Conservation (phyloP, 805 yeast species). For the Candida tammaniensis region DNA sequence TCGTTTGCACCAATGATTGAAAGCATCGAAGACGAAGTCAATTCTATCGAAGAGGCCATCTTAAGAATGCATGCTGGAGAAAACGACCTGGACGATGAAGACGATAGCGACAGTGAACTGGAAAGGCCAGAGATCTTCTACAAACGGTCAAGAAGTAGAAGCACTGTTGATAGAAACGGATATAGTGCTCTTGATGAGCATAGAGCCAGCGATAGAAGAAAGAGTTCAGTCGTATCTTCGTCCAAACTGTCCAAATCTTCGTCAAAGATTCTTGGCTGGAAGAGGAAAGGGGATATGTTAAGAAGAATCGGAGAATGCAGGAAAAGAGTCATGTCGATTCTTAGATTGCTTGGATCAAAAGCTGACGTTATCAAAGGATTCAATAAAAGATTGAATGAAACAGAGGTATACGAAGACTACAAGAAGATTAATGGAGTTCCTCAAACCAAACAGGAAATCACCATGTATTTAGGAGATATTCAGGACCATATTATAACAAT, state of each 20-base stretch:
- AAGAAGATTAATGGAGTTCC: constrained; percentile 32
- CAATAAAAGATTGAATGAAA: constrained; percentile 71
- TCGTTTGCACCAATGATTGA: constrained; percentile 97
- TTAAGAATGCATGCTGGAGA: constrained; percentile 78
- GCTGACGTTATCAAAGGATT: constrained; percentile 98
- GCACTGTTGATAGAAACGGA: constrained; percentile 31
- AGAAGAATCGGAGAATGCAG: constrained; percentile 94
- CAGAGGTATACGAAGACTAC: constrained; percentile 36
- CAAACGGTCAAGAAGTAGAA: constrained; percentile 34
- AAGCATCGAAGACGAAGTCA: constrained; percentile 90
- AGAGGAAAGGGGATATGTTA: constrained; percentile 90
- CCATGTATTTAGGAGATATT: constrained; percentile 92
- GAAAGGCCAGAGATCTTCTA: constrained; percentile 24
- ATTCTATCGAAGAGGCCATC: constrained; percentile 90
- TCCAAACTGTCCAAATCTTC: constrained; percentile 23
- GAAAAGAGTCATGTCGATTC: constrained; percentile 86
- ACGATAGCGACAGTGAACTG: constrained; percentile 21
- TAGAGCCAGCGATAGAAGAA: constrained; percentile 2
- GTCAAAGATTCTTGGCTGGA: constrained; percentile 64
- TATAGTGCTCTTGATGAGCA: constrained; percentile 7
- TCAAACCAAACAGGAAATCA: constrained; percentile 61
- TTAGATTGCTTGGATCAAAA: constrained; percentile 81
- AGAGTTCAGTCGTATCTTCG: constrained; percentile 7
- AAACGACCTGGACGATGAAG: constrained; percentile 40
- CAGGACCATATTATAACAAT: constrained; percentile 97